Percentiles rank a stretch among this genome's conserved stretches.
These are phyloP conservation scores for Fusarium neocosmosporiellum DNA, from an alignment of 2,329 filamentous ascomycete genomes.

Conservation along the genomic window DNA sequence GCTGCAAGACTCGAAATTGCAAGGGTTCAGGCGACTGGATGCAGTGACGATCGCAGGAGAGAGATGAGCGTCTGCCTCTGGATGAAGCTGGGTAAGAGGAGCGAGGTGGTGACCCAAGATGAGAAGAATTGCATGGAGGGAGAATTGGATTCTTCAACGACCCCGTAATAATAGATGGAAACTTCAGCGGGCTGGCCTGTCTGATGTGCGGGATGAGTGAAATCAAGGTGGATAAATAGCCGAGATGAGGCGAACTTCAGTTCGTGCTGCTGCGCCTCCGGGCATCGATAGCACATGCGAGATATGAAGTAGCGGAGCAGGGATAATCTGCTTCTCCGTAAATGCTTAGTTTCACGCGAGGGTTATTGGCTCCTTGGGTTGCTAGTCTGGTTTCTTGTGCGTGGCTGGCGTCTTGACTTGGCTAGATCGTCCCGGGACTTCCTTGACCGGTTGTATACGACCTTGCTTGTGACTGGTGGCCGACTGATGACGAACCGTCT, in stretches of 20 bases:
- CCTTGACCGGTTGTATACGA: background rate
- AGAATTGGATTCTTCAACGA: background rate
- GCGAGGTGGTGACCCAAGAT: background rate
- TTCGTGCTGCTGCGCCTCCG: background rate
- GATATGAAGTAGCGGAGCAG: background rate
- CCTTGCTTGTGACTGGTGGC: background rate
- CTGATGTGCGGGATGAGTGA: background rate
- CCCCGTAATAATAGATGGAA: background rate
- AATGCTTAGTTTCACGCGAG: background rate
- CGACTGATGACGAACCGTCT: background rate
- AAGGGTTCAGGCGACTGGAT: background rate
- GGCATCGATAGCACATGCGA: background rate
- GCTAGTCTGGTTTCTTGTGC: background rate
- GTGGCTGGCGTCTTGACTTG: background rate
- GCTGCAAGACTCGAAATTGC: too few relatives aligned
- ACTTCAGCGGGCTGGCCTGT: background rate
- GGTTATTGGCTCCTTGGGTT: background rate
- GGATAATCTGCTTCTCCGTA: background rate
- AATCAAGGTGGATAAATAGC: background rate
- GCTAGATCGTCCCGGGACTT: background rate
- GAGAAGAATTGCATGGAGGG: background rate
- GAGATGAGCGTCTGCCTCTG: background rate
- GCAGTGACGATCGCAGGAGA: background rate
- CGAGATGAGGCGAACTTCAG: background rate
- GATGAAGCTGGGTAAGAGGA: background rate